These are phyloP conservation scores for Silene vulgaris DNA, from an alignment of 179 eudicot species.

Conservation along the genomic window DNA sequence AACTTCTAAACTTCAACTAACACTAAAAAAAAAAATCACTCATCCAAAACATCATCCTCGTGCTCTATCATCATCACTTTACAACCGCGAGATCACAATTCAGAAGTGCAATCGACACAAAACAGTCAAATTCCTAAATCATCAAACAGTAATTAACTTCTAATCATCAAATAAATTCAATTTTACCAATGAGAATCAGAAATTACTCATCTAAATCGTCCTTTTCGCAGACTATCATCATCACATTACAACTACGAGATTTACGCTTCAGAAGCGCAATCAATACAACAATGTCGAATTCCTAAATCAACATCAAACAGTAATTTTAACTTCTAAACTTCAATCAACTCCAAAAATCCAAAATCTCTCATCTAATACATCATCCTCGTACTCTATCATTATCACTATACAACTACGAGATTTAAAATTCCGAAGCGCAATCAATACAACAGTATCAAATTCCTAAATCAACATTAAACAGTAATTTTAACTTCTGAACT, in stretches of 20 bases:
- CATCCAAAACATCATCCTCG: too few relatives aligned
- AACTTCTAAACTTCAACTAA: too few relatives aligned
- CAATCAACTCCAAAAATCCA: too few relatives aligned
- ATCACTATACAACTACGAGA: not conserved
- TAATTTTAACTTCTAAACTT: too few relatives aligned
- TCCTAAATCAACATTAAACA: not conserved
- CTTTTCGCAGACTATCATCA: not conserved
- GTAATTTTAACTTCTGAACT: not conserved
- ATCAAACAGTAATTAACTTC: not conserved
- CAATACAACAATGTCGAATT: not conserved
- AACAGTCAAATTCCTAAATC: too few relatives aligned
- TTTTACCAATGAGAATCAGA: not conserved
- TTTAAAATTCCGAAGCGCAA: not conserved
- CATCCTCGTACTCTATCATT: not conserved
- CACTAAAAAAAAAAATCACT: too few relatives aligned
- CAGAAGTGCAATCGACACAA: too few relatives aligned
- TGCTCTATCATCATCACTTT: not conserved
- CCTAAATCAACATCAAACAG: not conserved
- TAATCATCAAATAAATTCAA: not conserved
- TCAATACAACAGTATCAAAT: not conserved
- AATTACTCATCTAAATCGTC: not conserved
- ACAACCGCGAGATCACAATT: too few relatives aligned
- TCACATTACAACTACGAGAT: not conserved
- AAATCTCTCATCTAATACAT: too few relatives aligned
- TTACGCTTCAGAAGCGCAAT: not conserved